A percentile compares a stretch with the other conserved stretches of the same genome.
Evolutionary conservation across 1,284 basidiomycete species (phyloP).

Genomic region (Leucoagaricus sp.): DNA sequence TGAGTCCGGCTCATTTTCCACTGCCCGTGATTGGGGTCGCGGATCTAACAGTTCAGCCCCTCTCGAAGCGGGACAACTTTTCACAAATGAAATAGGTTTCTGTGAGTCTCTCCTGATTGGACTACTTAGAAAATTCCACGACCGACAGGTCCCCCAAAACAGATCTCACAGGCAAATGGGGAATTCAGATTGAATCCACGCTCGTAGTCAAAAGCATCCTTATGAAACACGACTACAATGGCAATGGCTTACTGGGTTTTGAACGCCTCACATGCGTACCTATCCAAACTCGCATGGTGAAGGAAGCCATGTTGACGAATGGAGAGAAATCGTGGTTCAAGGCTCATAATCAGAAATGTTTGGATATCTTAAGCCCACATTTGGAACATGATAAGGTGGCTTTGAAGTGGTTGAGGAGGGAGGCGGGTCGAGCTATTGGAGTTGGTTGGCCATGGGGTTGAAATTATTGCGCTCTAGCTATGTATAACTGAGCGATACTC

Average conservation of each 20-base stretch:
- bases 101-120: constrained; percentile 53
- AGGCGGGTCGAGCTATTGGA: constrained; percentile 72
- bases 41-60: constrained; percentile 67
- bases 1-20: constrained; percentile 82
- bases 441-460: no score
- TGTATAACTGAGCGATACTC: no score
- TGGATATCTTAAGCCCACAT: constrained; percentile 69
- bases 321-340: constrained; percentile 92
- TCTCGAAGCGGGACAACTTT: constrained; percentile 81
- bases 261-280: constrained; percentile 91
- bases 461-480: no score
- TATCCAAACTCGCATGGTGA: constrained; percentile 91
- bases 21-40: constrained; percentile 77
- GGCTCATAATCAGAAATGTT: constrained; percentile 80
- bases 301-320: constrained; percentile 79
- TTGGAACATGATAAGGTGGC: constrained; percentile 77
- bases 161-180: constrained; percentile 85
- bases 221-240: constrained; percentile 74
- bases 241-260: constrained; percentile 80
- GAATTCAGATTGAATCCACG: constrained; percentile 89
- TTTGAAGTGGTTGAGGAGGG: no score
- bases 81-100: constrained; percentile 87
- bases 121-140: constrained; percentile 10
- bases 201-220: constrained; percentile 71
- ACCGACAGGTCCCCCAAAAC: no score